Evolutionary conservation across 331 rosid species (phyloP).

Genomic region (Ulmus americana): DNA sequence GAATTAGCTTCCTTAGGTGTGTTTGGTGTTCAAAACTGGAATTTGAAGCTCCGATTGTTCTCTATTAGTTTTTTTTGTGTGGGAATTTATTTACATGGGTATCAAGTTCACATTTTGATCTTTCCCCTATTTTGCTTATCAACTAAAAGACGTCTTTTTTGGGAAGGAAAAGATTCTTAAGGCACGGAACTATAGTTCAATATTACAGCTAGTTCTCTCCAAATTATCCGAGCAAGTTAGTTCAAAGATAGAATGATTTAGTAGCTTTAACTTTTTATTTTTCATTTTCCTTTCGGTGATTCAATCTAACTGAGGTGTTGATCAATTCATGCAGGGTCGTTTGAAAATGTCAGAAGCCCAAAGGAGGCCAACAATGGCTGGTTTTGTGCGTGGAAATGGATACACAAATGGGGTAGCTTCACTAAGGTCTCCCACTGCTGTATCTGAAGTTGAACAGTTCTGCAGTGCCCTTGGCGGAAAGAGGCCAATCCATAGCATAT

Average conservation of each 20-base stretch:
- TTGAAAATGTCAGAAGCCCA: conserved; percentile 36
- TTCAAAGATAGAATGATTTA: conserved; percentile 15
- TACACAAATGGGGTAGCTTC: conserved; percentile 44
- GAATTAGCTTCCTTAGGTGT: conserved; percentile 18
- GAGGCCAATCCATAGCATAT: conserved; percentile 89
- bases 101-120: conserved; percentile 6
- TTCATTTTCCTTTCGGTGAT: neutral
- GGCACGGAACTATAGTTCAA: conserved; percentile 18
- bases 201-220: neutral
- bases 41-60: conserved; percentile 17
- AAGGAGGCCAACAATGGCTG: conserved; percentile 38
- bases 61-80: conserved; percentile 1
- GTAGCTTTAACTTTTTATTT: conserved; percentile 4
- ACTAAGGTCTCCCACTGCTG: conserved; percentile 56
- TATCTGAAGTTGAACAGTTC: conserved; percentile 65
- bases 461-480: conserved; percentile 88
- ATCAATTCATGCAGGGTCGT: conserved; percentile 30
- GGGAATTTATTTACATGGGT: neutral
- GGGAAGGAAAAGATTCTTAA: conserved; percentile 13
- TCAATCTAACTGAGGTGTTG: conserved; percentile 20
- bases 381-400: conserved; percentile 53
- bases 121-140: neutral
- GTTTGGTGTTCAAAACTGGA: conserved; percentile 22
- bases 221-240: neutral
- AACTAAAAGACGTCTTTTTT: neutral